phyloP scores from a whole-genome alignment of 108 stramenopile species.

The Pseudonitzschia pungens region DNA sequence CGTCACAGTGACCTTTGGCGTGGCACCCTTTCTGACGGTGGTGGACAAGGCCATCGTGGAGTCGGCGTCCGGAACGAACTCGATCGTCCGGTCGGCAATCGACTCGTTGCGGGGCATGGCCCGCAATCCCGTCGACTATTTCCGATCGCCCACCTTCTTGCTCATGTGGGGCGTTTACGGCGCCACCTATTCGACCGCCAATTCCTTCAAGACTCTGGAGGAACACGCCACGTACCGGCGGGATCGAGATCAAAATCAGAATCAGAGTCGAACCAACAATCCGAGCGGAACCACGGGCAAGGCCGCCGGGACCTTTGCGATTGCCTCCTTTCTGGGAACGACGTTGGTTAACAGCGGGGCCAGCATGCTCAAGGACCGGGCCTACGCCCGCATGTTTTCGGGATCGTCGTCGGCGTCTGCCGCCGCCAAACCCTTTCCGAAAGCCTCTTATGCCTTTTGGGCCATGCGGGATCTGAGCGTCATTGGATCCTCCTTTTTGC shows the following conservation, averaged over 20 bases:
- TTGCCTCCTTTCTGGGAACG: conserved; percentile 49
- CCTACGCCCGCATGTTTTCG: conserved; percentile 51
- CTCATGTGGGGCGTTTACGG: conserved; percentile 78
- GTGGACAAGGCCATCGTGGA: conserved; percentile 63
- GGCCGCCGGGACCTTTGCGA: not conserved
- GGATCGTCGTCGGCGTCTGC: conserved; percentile 15
- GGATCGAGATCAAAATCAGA: not conserved
- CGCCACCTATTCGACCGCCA: conserved; percentile 51
- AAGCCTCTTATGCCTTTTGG: conserved; percentile 49
- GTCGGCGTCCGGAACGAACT: conserved; percentile 41
- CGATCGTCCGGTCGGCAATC: conserved; percentile 19
- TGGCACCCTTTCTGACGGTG: conserved; percentile 55
- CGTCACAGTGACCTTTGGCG: conserved; percentile 41
- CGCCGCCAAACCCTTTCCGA: conserved; percentile 20
- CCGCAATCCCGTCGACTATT: conserved; percentile 29
- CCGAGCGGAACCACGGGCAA: not conserved
- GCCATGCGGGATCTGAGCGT: conserved; percentile 48
- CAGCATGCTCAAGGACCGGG: conserved; percentile 53
- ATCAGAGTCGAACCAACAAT: too few species aligned
- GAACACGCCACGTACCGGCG: conserved; percentile 37
- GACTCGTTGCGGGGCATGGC: conserved; percentile 30
- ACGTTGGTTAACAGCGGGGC: conserved; percentile 46
- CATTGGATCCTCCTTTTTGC: conserved; percentile 56
- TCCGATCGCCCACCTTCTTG: conserved; percentile 61
- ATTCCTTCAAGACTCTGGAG: conserved; percentile 46